Percentiles rank a stretch among this genome's conserved stretches.
phyloP scores from a whole-genome alignment of 106 monocot genomes.

The Allium fistulosum region DNA sequence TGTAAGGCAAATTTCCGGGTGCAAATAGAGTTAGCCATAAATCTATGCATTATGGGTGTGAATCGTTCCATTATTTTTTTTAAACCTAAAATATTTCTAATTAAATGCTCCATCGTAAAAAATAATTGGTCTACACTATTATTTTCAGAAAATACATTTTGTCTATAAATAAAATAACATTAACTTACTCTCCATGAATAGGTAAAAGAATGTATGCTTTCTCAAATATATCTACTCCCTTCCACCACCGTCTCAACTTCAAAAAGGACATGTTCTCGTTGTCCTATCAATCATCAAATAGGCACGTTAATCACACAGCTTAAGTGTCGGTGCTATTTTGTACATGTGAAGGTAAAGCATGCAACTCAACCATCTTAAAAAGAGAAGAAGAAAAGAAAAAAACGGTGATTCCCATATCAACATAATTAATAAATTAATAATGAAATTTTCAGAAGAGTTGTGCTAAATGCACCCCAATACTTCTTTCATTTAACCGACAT shows the following conservation, averaged over 20 bases:
- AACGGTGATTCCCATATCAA: neutral
- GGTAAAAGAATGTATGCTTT: conserved; percentile 89
- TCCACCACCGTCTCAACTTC: conserved; percentile 93
- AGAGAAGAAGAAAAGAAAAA: neutral
- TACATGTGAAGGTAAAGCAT: neutral
- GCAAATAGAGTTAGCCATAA: no score
- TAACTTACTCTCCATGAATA: conserved; percentile 81
- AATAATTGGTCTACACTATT: no score
- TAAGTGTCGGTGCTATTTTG: neutral
- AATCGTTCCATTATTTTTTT: no score
- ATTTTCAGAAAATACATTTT: no score
- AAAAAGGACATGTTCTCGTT: conserved; percentile 31
- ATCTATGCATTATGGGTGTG: no score
- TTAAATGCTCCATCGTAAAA: no score
- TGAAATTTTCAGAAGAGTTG: neutral
- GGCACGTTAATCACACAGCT: conserved; percentile 3
- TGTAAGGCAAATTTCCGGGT: no score
- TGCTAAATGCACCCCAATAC: no score
- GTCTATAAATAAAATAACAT: neutral
- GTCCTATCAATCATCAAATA: conserved; percentile 32
- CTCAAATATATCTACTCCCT: conserved; percentile 69
- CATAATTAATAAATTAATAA: neutral
- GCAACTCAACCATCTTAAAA: neutral
- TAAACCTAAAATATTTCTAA: no score
- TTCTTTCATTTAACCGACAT: no score